These are phyloP conservation scores for Coniophora puteana DNA, from an alignment of 1,284 basidiomycete species.

Conservation along the genomic window DNA sequence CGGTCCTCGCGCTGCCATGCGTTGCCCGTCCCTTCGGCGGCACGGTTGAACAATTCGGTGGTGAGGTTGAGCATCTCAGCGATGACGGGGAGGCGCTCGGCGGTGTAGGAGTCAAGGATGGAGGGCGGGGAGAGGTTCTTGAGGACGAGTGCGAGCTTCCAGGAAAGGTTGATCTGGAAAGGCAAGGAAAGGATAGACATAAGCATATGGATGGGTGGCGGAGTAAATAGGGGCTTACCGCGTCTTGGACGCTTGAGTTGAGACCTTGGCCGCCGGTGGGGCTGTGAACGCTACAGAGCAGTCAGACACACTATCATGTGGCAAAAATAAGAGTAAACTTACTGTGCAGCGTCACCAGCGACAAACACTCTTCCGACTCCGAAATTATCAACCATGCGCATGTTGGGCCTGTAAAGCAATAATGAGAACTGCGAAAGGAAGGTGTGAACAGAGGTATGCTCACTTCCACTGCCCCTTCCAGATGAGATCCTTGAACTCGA, in stretches of 20 bases:
- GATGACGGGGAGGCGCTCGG: constrained; percentile 36
- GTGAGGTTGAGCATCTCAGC: constrained; percentile 31
- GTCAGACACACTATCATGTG: background rate
- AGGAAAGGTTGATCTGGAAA: constrained; percentile 38
- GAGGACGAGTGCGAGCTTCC: constrained; percentile 38
- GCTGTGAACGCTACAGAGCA: constrained; percentile 14
- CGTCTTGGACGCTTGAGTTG: constrained; percentile 20
- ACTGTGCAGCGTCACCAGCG: constrained; percentile 30
- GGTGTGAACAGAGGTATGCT: too few relatives aligned
- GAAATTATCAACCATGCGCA: constrained; percentile 34
- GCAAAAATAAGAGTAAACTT: background rate
- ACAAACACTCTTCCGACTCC: constrained; percentile 31
- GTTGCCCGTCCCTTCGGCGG: background rate
- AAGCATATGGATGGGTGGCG: too few relatives aligned
- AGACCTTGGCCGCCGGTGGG: constrained; percentile 19
- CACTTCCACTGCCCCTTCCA: constrained; percentile 23
- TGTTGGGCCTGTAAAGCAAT: constrained; percentile 38
- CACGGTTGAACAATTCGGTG: constrained; percentile 11
- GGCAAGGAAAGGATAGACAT: too few relatives aligned
- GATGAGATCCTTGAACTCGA: constrained; percentile 12
- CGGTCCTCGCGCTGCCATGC: constrained; percentile 13
- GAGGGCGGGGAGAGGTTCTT: constrained; percentile 26
- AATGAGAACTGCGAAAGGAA: too few relatives aligned
- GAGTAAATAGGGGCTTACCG: constrained; percentile 4
- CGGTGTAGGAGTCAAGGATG: constrained; percentile 33